Evolutionary conservation across 805 yeast species (phyloP), one percentile per base, ranked within the genome.

Genomic region (Cyberlindnera saturnus): DNA sequence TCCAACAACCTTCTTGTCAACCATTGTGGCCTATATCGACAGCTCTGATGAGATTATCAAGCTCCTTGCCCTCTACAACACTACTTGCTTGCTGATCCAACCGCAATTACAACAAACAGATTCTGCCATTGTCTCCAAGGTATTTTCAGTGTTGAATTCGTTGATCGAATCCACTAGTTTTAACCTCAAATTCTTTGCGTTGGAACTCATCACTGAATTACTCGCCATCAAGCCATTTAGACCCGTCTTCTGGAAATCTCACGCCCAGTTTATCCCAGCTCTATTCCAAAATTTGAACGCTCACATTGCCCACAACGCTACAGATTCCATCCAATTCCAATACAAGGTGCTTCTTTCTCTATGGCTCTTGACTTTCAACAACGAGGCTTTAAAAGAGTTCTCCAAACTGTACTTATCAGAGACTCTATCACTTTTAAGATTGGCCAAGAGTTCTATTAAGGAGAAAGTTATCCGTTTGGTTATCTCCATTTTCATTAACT

Each of bases 401-500:
- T 65, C 77, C 70, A n/a, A 76, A 67, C 48, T 65, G 75, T 58
- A 74, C 75, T 43, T 81, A 69, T 38, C 70, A 58, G 62, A 72
- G 74, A 66, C 71, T 49, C 57, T 56, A 42, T 63, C 55, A 48
- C 67, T 62, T 56, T 63, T 76, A 48, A 64, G 65, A 33, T 71
- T 86, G 38, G 78, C 89, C 26, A 86, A 84, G 59, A 78, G 79
- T 45, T 86, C 96, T 2, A 86, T 91, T 52, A 93, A 93, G 69
- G 95, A 90, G 66, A 93, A 93, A 69, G 79, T 93, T 43, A 85
- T 88, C 29, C 75, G 99, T 60, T 70, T 93, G 36, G 74, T 93
- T n/a, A 72, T 89, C 23, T 81, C 95, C 1, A 78, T 84, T 34
- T 68, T 90, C 50, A 66, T 78, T 55, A 85, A 85, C 57, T 69